Evolutionary conservation across 2,329 filamentous ascomycete genomes (phyloP), one percentile per base, ranked within the genome.

Genomic region (Aureobasidium sp.): DNA sequence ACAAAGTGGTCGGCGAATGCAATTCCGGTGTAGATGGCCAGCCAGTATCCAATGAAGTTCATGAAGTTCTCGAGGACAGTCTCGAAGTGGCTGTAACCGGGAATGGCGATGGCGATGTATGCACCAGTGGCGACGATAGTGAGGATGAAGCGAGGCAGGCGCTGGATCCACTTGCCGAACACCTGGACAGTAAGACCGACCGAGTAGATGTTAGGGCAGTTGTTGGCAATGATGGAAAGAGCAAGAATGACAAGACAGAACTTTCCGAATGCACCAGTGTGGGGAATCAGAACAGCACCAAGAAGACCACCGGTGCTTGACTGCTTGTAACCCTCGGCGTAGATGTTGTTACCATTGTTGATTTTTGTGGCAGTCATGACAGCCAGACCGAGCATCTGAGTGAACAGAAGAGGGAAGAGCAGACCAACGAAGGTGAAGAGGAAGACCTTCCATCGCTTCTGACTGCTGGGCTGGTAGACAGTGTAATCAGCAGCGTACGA

Each of bases 401-500:
- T 87, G 75, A 93, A 91, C 64, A 88, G 77, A 1, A 93, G 81
- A 1, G 88, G 85, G 65, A 89, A 75, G 65, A 88, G 82, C 14
- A 94, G 78, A 10, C 90, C 90, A 29, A 77, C 70, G 72, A 85
- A 89, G 34, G 88, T 89, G 70, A 84, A 85, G 63, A 82, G 67
- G 73, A 92, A 93, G 63, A 91, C 79, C 63, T 85, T 84, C 45
- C 71, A 72, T 27, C 83, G 80, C 34, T 82, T 81, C 44, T 84
- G 84, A 29, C 74, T 78, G 3, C 79, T 76, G 0, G 88, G 88
- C 68, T 91, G 89, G 73, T 92, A 92, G 55, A 90, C 87, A 27
- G 87, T 90, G 72, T 91, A 93, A 70, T 93, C 89, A 9, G 88
- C 86, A 0, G 89, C 88, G 63, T 86, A 89, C 7, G 82, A 82